These are phyloP conservation scores for Monilinia laxa DNA, from an alignment of 2,329 filamentous ascomycete species.

Conservation along the genomic window DNA sequence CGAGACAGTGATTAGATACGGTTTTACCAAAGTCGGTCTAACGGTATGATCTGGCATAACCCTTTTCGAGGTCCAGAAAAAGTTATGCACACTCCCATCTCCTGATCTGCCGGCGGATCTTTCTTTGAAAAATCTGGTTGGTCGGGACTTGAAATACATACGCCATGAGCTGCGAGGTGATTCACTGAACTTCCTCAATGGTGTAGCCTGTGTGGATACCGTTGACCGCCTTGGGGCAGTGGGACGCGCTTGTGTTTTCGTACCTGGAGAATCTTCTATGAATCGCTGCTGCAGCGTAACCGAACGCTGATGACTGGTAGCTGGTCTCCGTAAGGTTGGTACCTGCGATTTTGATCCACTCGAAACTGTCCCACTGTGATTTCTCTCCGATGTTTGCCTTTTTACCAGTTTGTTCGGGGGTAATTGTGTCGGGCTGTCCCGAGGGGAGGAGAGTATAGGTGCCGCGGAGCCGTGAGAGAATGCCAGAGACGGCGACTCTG, in stretches of 20 bases:
- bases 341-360: constrained; percentile 60
- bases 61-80: constrained; percentile 37
- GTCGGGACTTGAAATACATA: constrained; percentile 39
- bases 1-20: constrained; percentile 33
- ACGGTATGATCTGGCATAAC: constrained; percentile 35
- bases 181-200: constrained; percentile 30
- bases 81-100: constrained; percentile 33
- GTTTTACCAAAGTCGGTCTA: constrained; percentile 39
- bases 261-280: constrained; percentile 32
- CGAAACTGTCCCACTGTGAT: constrained; percentile 45
- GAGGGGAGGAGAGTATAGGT: constrained; percentile 53
- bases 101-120: constrained; percentile 32
- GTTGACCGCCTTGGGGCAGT: constrained; percentile 26
- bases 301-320: constrained; percentile 76
- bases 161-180: constrained; percentile 35
- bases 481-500: constrained; percentile 63
- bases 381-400: constrained; percentile 59
- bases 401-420: constrained; percentile 78
- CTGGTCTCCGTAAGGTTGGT: constrained; percentile 67
- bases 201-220: constrained; percentile 25
- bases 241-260: constrained; percentile 27
- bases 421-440: constrained; percentile 45
- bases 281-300: constrained; percentile 61
- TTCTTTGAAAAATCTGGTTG: constrained; percentile 38
- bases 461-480: constrained; percentile 66